Evolutionary conservation across 2,329 filamentous ascomycete genomes (phyloP).

Genomic region (Chrysoporthe cubensis): DNA sequence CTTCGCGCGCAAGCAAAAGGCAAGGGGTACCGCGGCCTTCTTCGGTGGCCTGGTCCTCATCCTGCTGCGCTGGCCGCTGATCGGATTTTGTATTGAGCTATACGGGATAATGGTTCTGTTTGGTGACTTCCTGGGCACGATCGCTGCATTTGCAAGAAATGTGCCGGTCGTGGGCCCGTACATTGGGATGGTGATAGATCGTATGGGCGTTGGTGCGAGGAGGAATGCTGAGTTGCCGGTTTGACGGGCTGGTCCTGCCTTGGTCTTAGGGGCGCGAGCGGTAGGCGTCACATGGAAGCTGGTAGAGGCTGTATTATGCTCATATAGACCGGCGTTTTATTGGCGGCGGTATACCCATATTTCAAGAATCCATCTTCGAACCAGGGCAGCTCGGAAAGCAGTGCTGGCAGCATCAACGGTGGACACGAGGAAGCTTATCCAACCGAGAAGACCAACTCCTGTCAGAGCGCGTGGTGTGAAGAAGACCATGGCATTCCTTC

Average conservation of each 20-base stretch:
- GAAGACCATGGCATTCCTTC: slow-evolving; percentile 20
- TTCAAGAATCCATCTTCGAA: background rate
- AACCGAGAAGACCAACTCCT: slow-evolving; percentile 15
- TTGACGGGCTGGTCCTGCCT: slow-evolving; percentile 45
- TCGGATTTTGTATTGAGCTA: slow-evolving; percentile 87
- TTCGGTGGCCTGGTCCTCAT: slow-evolving; percentile 82
- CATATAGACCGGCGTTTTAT: slow-evolving; percentile 30
- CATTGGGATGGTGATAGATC: slow-evolving; percentile 75
- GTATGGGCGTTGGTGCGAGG: slow-evolving; percentile 64
- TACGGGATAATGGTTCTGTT: slow-evolving; percentile 95
- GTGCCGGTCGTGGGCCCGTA: slow-evolving; percentile 86
- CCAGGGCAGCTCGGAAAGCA: background rate
- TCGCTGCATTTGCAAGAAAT: slow-evolving; percentile 83
- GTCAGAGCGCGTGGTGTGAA: slow-evolving; percentile 23
- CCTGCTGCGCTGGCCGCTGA: slow-evolving; percentile 84
- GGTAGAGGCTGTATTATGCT: slow-evolving; percentile 28
- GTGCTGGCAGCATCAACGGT: background rate
- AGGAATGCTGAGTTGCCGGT: slow-evolving; percentile 80
- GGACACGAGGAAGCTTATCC: background rate
- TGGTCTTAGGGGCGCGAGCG: background rate
- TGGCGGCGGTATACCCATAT: slow-evolving; percentile 24
- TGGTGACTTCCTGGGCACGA: slow-evolving; percentile 93
- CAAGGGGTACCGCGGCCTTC: slow-evolving; percentile 89
- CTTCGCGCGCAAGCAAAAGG: slow-evolving; percentile 92
- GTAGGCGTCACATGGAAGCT: slow-evolving; percentile 7